Evolutionary conservation across 176 grass and related monocot species (phyloP), one percentile per base, ranked within the genome.

Genomic region (Avena atlantica): DNA sequence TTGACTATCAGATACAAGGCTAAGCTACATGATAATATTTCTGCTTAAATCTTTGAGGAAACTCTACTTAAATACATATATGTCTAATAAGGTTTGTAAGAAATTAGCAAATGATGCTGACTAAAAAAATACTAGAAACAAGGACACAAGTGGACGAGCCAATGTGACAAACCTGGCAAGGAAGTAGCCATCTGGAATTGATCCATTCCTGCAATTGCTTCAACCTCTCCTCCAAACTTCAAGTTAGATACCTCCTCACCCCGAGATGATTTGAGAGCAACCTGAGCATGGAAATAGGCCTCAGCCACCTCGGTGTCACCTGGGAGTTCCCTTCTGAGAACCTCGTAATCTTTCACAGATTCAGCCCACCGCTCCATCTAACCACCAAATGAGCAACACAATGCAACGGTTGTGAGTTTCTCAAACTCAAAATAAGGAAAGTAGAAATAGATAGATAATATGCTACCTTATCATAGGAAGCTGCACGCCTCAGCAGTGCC

Each of bases 141-240:
- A 62, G 29, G 74, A 85, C 48, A 52, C n/a, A 0, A 27, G 24
- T 6, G 81, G 37, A 52, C n/a, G 0, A 27, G 24, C 4, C 42
- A 82, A 85, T 17, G 85, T 73, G 76, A 81, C 94, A 84, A 81
- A 99, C 97, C 97, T 74, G 97, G 97, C 81, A 99, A 93, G 63
- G 81, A 86, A 82, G 92, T 94, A 84, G 89, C 97, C 70, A 89
- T 81, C 73, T 91, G 92, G 77, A 99, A 99, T 48, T 96, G 94
- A 63, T 96, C 92, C 63, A 92, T 83, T 84, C 97, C 94, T 31
- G 78, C 78, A 71, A 99, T 93, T 70, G 85, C 78, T 83, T 99
- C 97, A 81, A 99, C 94, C 62, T 93, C 97, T 44, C 96, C 92
- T 63, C 97, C 97, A 88, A 99, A 99, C 65, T 96, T 99, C 85